Evolutionary conservation across 73 alveolate species (phyloP).

Genomic region (Urostyla sp.): DNA sequence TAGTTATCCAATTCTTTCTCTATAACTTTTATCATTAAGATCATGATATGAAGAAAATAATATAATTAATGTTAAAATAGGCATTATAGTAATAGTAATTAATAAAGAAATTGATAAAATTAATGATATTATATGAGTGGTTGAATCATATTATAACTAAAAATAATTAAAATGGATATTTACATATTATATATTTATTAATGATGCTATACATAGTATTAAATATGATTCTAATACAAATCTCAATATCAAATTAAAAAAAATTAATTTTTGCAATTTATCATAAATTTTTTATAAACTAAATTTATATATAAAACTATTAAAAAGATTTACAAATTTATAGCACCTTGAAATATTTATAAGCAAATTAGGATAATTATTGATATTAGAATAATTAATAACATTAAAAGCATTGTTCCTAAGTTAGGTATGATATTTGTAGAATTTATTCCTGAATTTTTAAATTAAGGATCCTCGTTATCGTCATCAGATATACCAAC

Average conservation of each 20-base stretch:
- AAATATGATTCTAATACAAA: slow-evolving; percentile 32
- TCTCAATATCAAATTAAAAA: slow-evolving; percentile 21
- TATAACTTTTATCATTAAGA: too few species aligned
- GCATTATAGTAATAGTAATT: too few species aligned
- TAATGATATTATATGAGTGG: too few species aligned
- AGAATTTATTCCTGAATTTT: background rate
- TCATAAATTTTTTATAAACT: background rate
- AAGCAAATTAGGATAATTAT: background rate
- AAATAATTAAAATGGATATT: too few species aligned
- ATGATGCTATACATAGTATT: background rate
- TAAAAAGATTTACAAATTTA: background rate
- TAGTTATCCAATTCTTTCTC: too few species aligned
- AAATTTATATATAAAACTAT: background rate
- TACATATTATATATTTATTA: too few species aligned
- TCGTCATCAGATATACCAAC: background rate
- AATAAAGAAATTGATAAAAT: too few species aligned
- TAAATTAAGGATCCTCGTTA: background rate
- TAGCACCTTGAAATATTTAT: background rate
- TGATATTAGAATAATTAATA: background rate
- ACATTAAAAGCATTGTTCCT: slow-evolving; percentile 16
- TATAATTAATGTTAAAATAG: too few species aligned
- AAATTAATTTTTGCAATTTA: background rate
- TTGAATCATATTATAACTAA: too few species aligned
- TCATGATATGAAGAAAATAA: too few species aligned
- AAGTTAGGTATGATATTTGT: background rate